Evolutionary conservation across 2,329 filamentous ascomycete genomes (phyloP).

Genomic region (Colletotrichum plurivorum): DNA sequence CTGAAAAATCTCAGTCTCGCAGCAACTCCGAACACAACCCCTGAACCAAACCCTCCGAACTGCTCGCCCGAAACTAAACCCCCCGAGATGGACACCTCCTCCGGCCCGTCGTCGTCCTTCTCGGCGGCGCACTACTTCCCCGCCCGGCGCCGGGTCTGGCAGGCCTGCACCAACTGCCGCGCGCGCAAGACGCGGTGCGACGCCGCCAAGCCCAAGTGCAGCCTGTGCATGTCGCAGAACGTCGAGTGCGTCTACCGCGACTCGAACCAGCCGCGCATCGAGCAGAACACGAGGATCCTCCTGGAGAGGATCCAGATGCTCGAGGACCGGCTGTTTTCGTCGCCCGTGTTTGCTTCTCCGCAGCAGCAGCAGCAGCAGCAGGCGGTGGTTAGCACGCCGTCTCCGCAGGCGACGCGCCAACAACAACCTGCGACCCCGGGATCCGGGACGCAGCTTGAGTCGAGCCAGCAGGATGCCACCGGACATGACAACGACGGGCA

Average conservation of each 20-base stretch:
- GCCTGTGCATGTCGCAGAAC: slow-evolving; percentile 46
- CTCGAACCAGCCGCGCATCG: slow-evolving; percentile 46
- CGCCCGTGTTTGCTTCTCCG: slow-evolving; percentile 29
- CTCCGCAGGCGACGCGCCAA: background rate
- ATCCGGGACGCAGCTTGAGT: background rate
- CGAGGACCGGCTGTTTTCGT: slow-evolving; percentile 45
- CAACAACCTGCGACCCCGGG: slow-evolving; percentile 9
- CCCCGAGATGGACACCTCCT: slow-evolving; percentile 13
- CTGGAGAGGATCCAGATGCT: slow-evolving; percentile 49
- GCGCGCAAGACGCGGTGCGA: slow-evolving; percentile 50
- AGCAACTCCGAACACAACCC: no score
- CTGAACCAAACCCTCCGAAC: no score
- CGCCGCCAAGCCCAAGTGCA: slow-evolving; percentile 47
- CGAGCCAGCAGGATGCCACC: no score
- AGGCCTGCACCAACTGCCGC: slow-evolving; percentile 49
- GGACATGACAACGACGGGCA: slow-evolving; percentile 10
- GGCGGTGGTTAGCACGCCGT: background rate
- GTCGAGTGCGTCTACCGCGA: slow-evolving; percentile 50
- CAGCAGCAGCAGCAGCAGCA: background rate
- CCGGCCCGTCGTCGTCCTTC: slow-evolving; percentile 29
- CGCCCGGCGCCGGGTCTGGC: slow-evolving; percentile 42
- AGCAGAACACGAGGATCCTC: slow-evolving; percentile 47
- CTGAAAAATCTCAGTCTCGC: no score
- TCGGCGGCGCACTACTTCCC: slow-evolving; percentile 35
- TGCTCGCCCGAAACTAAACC: no score